Percentiles rank a stretch among this genome's conserved stretches.
Evolutionary conservation across 2,329 filamentous ascomycete species (phyloP).

Genomic region (Cladosporium colombiae): DNA sequence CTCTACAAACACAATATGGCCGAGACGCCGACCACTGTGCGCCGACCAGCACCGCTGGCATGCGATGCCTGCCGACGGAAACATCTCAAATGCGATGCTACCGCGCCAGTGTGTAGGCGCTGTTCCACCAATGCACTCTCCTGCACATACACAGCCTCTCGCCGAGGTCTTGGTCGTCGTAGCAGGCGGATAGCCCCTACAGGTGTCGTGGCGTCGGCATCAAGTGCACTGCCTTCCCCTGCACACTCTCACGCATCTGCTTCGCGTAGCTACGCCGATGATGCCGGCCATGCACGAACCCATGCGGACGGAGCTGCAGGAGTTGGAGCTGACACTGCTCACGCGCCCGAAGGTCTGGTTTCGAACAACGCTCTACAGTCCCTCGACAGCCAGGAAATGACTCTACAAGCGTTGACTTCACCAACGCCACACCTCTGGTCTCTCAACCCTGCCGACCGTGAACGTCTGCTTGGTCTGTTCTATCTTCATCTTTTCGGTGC

Average conservation of each 20-base stretch:
- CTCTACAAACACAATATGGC: not conserved
- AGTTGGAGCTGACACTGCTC: not conserved
- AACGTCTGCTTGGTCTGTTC: slow-evolving; percentile 53
- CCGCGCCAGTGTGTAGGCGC: slow-evolving; percentile 65
- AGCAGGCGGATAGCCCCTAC: slow-evolving; percentile 20
- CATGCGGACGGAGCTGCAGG: not conserved
- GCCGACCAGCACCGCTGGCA: slow-evolving; percentile 26
- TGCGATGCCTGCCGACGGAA: slow-evolving; percentile 53
- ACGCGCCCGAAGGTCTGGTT: not conserved
- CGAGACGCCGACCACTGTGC: not conserved
- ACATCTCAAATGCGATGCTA: slow-evolving; percentile 76
- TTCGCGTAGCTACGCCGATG: not conserved
- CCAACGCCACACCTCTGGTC: slow-evolving; percentile 18
- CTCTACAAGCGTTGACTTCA: slow-evolving; percentile 34
- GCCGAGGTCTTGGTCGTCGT: slow-evolving; percentile 70
- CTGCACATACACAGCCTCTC: slow-evolving; percentile 73
- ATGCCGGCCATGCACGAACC: slow-evolving; percentile 27
- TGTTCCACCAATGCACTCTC: slow-evolving; percentile 60
- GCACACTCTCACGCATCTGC: not conserved
- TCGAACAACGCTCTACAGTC: not conserved
- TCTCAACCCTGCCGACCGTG: slow-evolving; percentile 32
- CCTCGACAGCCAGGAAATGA: not conserved
- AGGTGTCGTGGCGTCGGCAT: slow-evolving; percentile 30
- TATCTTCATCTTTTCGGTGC: slow-evolving; percentile 58
- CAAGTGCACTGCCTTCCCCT: not conserved